A percentile compares a stretch with the other conserved stretches of the same genome.
These are phyloP conservation scores for Geum urbanum DNA, from an alignment of 306 rosid genomes.

Conservation along the genomic window DNA sequence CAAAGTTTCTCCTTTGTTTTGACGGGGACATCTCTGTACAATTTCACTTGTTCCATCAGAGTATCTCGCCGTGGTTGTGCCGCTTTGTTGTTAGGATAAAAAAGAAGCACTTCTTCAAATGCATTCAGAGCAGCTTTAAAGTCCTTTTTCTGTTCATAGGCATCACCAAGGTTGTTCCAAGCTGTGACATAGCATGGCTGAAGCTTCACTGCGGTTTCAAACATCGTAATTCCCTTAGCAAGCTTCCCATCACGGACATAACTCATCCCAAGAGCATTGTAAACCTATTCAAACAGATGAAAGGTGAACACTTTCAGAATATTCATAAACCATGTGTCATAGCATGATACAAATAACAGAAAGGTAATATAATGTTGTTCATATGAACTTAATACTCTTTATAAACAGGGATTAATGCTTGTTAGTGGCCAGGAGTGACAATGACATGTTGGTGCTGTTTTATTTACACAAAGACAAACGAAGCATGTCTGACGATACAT, in stretches of 20 bases:
- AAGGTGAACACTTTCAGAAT: not conserved
- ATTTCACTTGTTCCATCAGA: slow-evolving; percentile 53
- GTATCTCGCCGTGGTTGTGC: slow-evolving; percentile 83
- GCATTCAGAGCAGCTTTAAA: slow-evolving; percentile 72
- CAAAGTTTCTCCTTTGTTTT: slow-evolving; percentile 53
- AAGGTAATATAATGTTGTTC: not conserved
- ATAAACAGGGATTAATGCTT: too few species aligned
- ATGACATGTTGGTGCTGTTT: not conserved
- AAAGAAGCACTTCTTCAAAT: slow-evolving; percentile 87
- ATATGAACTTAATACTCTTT: not conserved
- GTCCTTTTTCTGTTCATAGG: slow-evolving; percentile 77
- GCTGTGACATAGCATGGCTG: slow-evolving; percentile 96
- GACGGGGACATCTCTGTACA: slow-evolving; percentile 65
- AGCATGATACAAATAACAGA: not conserved
- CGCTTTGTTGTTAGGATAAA: slow-evolving; percentile 87
- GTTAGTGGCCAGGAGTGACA: not conserved
- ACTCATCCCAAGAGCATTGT: slow-evolving; percentile 92
- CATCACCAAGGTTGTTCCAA: slow-evolving; percentile 99
- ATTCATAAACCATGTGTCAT: not conserved
- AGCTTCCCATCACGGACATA: slow-evolving; percentile 75
- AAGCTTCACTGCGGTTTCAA: slow-evolving; percentile 85
- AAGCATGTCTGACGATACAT: not conserved
- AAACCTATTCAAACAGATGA: slow-evolving; percentile 45
- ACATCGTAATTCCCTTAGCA: slow-evolving; percentile 80
- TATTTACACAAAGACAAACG: not conserved